Conservation (phyloP, 345 rosid genomes). For the Gynandropsis gynandra region DNA sequence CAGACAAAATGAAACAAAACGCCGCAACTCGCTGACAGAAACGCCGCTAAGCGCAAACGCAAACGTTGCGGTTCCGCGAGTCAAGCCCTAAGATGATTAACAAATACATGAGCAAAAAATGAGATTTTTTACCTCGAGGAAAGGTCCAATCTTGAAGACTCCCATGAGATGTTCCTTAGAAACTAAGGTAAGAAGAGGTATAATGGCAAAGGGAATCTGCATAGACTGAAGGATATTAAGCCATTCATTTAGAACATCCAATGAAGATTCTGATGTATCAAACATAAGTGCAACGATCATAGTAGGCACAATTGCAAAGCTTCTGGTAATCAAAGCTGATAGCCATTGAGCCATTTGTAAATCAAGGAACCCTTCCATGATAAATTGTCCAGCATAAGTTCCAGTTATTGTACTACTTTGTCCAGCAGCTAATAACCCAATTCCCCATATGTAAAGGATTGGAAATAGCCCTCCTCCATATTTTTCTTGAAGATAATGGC, state of each 20-base stretch:
- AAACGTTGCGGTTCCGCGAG: too few species aligned
- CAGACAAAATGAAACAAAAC: too few species aligned
- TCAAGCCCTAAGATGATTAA: too few species aligned
- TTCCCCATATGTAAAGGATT: conserved; percentile 85
- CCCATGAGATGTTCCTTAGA: conserved; percentile 87
- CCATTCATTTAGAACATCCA: conserved; percentile 86
- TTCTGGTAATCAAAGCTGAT: conserved; percentile 77
- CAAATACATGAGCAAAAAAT: too few species aligned
- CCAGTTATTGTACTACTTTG: conserved; percentile 96
- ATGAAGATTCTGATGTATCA: conserved; percentile 64
- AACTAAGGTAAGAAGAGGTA: conserved; percentile 86
- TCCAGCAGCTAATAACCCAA: conserved; percentile 90
- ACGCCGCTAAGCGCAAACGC: too few species aligned
- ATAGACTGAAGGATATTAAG: conserved; percentile 87
- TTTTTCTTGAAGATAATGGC: conserved; percentile 68
- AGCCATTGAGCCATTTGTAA: conserved; percentile 80
- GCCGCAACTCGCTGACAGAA: too few species aligned
- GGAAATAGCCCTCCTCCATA: conserved; percentile 83
- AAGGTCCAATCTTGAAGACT: conserved; percentile 59
- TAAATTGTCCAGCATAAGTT: conserved; percentile 92
- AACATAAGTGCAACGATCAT: conserved; percentile 69
- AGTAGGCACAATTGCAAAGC: conserved; percentile 86
- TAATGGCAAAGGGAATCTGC: conserved; percentile 89
- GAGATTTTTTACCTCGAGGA: conserved; percentile 47
- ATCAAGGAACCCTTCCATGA: conserved; percentile 93